Conservation (phyloP, 805 yeast genomes). For the Starmera quercuum region DNA sequence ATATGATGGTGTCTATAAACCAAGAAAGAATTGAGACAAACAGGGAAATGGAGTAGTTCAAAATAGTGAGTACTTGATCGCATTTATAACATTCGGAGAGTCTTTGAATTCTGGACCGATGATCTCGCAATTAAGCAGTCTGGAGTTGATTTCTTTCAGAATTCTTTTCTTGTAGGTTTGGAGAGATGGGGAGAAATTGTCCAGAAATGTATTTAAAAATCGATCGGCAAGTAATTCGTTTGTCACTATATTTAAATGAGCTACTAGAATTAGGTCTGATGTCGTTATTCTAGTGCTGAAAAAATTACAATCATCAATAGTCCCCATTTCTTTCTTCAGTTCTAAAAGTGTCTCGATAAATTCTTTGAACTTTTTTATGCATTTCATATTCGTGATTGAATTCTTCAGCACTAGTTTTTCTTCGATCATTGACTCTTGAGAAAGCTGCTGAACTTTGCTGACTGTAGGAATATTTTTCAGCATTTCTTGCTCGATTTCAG, state of each 20-base stretch:
- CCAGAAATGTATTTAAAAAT: conserved; percentile 25
- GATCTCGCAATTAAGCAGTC: no score
- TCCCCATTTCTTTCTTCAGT: conserved; percentile 10
- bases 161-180: conserved; percentile 8
- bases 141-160: conserved; percentile 6
- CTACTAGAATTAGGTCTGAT: conserved; percentile 27
- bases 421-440: conserved; percentile 42
- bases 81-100: conserved; percentile 16
- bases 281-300: conserved; percentile 15
- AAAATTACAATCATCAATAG: conserved; percentile 3
- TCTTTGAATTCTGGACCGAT: conserved; percentile 16
- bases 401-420: conserved; percentile 17
- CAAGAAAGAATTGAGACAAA: conserved; percentile 39
- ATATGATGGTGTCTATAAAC: conserved; percentile 59
- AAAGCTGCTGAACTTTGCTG: conserved; percentile 61
- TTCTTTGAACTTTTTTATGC: conserved; percentile 11
- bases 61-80: conserved; percentile 6
- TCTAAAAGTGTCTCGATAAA: conserved; percentile 6
- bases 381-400: conserved; percentile 19
- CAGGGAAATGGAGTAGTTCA: not conserved
- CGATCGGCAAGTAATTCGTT: conserved; percentile 29
- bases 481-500: conserved; percentile 21
- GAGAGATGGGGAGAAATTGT: conserved; percentile 18
- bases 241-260: conserved; percentile 28
- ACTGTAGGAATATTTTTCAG: conserved; percentile 18